Evolutionary conservation across 345 rosid genomes (phyloP), one percentile per base, ranked within the genome.

Genomic region (Eutrema yunnanense): DNA sequence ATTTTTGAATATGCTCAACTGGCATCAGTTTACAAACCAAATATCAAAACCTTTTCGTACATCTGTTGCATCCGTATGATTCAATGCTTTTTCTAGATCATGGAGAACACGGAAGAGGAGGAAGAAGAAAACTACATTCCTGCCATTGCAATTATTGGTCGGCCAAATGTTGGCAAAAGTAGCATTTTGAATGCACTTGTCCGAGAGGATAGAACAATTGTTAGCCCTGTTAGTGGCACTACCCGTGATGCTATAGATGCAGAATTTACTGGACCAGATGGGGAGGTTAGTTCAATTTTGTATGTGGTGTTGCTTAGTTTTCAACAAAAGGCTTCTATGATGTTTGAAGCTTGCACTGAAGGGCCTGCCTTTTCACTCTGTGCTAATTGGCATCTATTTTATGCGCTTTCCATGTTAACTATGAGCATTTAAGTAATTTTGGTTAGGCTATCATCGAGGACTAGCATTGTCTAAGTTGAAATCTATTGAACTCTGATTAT

Each of bases 161-260:
- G 95, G 52, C 98, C 98, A 58, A 90, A 93, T 72, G 98, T 93
- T 77, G 98, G 98, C 50, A 93, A 93, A 81, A 93, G 98, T 77
- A 93, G 98, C 84, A 93, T 93, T 75, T 83, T 93, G 79, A 93
- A 93, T 89, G 92, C 98, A 64, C 83, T 90, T 87, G 82, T 93
- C 65, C 90, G 98, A 56, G 98, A 93, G 81, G 97, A 93, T 76
- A 86, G 97, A 86, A 87, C 97, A 58, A 90, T 93, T 78, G 98
- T 93, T 69, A 93, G 98, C 80, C 97, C 98, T 67, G 65, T 93
- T 79, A 93, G 98, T 80, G 98, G 98, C 42, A 93, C 98, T 46
- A 93, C 98, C 5, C 98, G 98, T 57, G 98, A 93, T 86, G 98
- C 97, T 68, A 93, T 90, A 68, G 98, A 93, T 76, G 89, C 91